Percentiles rank a stretch among this genome's conserved stretches.
phyloP scores from a whole-genome alignment of 805 yeast species.

The Metschnikowia chrysomelidarum region DNA sequence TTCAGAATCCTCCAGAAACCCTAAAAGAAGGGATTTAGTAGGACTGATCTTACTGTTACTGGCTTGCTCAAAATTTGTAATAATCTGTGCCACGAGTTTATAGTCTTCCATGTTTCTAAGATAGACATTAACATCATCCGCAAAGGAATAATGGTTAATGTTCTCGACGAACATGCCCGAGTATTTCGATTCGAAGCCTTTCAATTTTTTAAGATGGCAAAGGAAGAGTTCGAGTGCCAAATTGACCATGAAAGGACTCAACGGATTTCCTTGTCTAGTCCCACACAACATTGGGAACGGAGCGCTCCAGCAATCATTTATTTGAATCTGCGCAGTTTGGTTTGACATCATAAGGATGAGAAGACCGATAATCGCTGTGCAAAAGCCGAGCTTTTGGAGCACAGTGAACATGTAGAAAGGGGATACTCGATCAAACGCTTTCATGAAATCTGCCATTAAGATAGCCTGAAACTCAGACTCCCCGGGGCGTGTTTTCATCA shows the following conservation, averaged over 20 bases:
- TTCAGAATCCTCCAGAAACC: background rate
- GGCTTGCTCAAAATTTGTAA: background rate
- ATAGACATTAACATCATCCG: conserved; percentile 8
- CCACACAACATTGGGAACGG: conserved; percentile 5
- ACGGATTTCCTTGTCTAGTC: conserved; percentile 9
- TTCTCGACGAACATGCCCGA: background rate
- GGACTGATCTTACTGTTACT: conserved; percentile 3
- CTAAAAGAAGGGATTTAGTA: background rate
- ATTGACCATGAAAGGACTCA: conserved; percentile 4
- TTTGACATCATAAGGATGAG: conserved; percentile 5
- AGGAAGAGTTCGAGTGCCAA: conserved; percentile 8
- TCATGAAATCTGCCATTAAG: conserved; percentile 4
- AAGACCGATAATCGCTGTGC: background rate
- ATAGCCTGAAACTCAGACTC: background rate
- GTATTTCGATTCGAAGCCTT: conserved; percentile 1
- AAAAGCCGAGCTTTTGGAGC: conserved; percentile 1
- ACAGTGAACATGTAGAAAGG: conserved; percentile 1
- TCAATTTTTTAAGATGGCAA: background rate
- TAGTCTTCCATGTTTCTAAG: conserved; percentile 1
- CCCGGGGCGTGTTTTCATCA: background rate
- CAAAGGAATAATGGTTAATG: conserved; percentile 8
- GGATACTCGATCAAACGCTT: conserved; percentile 4
- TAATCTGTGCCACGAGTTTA: background rate
- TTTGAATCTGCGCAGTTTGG: conserved; percentile 4
- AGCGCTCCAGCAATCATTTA: conserved; percentile 3